Conservation (phyloP, 108 stramenopile species). For the Fragilaria radians region DNA sequence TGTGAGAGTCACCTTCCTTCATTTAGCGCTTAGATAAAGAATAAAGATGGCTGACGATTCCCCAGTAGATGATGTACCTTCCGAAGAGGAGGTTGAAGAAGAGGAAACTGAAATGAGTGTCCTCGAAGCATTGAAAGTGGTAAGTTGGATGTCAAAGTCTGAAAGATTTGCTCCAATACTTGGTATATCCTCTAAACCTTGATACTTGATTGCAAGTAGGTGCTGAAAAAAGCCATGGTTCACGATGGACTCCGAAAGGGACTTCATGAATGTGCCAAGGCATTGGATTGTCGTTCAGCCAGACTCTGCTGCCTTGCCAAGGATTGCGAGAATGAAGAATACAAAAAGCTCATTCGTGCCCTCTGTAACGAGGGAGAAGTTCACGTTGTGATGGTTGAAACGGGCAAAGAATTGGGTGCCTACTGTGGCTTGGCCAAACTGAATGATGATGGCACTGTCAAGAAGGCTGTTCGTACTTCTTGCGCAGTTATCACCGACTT, state of each 20-base stretch:
- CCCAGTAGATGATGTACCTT: slow-evolving; percentile 64
- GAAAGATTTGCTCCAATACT: background rate
- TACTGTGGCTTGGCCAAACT: slow-evolving; percentile 98
- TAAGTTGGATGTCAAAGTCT: slow-evolving; percentile 28
- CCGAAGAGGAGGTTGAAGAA: slow-evolving; percentile 35
- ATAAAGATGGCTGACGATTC: slow-evolving; percentile 55
- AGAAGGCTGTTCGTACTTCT: slow-evolving; percentile 95
- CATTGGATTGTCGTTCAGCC: slow-evolving; percentile 92
- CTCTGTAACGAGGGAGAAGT: slow-evolving; percentile 97
- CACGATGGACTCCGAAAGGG: slow-evolving; percentile 98
- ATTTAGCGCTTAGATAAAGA: slow-evolving; percentile 12
- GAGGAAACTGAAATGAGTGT: slow-evolving; percentile 95
- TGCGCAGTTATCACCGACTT: slow-evolving; percentile 99
- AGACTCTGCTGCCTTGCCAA: slow-evolving; percentile 98
- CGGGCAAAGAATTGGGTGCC: slow-evolving; percentile 93
- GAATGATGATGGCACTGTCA: slow-evolving; percentile 91
- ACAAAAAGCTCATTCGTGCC: slow-evolving; percentile 98
- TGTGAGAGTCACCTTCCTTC: slow-evolving; percentile 68
- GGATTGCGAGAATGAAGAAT: slow-evolving; percentile 99
- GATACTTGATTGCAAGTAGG: no score
- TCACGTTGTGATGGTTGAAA: slow-evolving; percentile 95
- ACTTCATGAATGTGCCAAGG: slow-evolving; percentile 99
- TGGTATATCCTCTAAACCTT: no score
- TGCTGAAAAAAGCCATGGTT: slow-evolving; percentile 96
- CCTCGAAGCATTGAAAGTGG: slow-evolving; percentile 96